Conservation (phyloP, 192 early-diverging fungal species). For the Allomyces arbusculus region DNA sequence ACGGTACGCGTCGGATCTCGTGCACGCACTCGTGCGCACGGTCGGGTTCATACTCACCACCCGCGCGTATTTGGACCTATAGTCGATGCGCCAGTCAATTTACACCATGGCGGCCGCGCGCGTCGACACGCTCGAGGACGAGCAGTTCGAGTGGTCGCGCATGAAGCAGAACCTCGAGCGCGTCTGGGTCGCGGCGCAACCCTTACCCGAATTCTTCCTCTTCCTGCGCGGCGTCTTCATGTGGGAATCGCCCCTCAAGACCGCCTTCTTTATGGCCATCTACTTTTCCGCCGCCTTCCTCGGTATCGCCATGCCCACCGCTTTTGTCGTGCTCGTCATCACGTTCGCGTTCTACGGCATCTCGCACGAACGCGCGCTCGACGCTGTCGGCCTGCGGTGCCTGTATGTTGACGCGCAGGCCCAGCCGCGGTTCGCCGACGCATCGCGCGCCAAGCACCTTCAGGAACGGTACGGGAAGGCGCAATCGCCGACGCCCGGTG, state of each 20-base stretch:
- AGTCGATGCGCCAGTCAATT: too few species aligned
- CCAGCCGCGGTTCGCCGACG: background rate
- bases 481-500: too few species aligned
- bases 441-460: background rate
- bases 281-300: background rate
- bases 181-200: background rate
- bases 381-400: background rate
- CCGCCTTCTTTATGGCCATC: background rate
- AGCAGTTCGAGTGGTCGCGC: too few species aligned
- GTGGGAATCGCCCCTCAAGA: background rate
- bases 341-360: background rate
- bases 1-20: too few species aligned
- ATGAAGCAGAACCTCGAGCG: too few species aligned
- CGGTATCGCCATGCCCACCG: background rate
- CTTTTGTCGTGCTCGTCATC: background rate
- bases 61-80: too few species aligned
- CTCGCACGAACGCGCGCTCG: background rate
- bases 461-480: too few species aligned
- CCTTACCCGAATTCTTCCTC: background rate
- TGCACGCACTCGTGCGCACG: too few species aligned
- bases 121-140: too few species aligned
- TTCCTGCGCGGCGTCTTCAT: background rate
- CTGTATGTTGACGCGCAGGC: background rate
- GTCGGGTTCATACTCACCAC: too few species aligned
- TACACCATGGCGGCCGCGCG: too few species aligned